phyloP scores from a whole-genome alignment of 768 basidiomycete species.

The Lentinus brumalis region DNA sequence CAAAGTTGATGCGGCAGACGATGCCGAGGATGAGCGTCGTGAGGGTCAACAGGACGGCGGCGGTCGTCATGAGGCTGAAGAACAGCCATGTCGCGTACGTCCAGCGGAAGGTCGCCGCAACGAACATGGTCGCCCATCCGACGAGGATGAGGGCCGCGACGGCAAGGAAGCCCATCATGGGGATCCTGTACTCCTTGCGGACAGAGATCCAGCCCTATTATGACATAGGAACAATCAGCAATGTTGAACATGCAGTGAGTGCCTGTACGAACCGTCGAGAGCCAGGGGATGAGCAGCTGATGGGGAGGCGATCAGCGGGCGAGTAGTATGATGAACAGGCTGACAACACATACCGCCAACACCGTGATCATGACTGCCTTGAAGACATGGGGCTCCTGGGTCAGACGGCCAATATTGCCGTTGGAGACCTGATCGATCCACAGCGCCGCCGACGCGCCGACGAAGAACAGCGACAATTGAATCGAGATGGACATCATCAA shows the following conservation, averaged over 20 bases:
- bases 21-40: constrained; percentile 61
- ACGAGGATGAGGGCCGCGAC: constrained; percentile 62
- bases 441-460: constrained; percentile 64
- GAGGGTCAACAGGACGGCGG: constrained; percentile 60
- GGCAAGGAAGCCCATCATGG: constrained; percentile 64
- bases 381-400: constrained; percentile 49
- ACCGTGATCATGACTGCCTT: constrained; percentile 56
- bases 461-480: constrained; percentile 80
- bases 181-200: constrained; percentile 60
- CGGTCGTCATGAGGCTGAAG: constrained; percentile 63
- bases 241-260: not conserved
- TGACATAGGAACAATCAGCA: not conserved
- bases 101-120: constrained; percentile 73
- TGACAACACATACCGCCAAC: constrained; percentile 51
- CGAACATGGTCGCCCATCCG: constrained; percentile 75
- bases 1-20: constrained; percentile 73
- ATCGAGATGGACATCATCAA: constrained; percentile 70
- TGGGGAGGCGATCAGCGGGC: constrained; percentile 3
- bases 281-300: constrained; percentile 71
- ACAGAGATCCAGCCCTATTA: constrained; percentile 74
- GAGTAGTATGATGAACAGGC: constrained; percentile 2
- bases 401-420: constrained; percentile 60
- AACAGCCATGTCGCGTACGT: constrained; percentile 74
- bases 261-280: constrained; percentile 38
- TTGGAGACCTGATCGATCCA: constrained; percentile 81